A percentile compares a stretch with the other conserved stretches of the same genome.
phyloP scores from a whole-genome alignment of 108 stramenopile genomes.

The Discostella stelligeroides region DNA sequence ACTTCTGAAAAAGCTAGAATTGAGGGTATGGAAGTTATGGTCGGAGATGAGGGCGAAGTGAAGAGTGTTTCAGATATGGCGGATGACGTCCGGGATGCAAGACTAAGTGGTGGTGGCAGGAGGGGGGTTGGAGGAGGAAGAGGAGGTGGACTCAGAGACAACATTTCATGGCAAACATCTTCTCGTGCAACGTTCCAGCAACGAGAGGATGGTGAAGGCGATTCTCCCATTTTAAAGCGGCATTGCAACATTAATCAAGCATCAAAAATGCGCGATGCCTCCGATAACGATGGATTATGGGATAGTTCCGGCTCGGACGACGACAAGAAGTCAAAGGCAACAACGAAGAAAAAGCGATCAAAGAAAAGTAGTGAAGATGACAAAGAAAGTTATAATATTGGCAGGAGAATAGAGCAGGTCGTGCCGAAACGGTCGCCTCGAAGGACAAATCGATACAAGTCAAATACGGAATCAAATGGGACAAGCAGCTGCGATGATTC shows the following conservation, averaged over 20 bases:
- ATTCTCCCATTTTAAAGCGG: slow-evolving; percentile 6
- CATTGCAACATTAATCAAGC: background rate
- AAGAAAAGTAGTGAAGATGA: background rate
- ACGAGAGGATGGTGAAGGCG: slow-evolving; percentile 19
- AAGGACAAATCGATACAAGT: slow-evolving; percentile 16
- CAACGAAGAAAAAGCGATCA: too few species aligned
- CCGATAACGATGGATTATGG: slow-evolving; percentile 47
- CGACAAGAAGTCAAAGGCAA: background rate
- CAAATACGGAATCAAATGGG: background rate
- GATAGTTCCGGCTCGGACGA: slow-evolving; percentile 37
- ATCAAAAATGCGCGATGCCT: slow-evolving; percentile 2
- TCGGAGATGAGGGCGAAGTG: slow-evolving; percentile 9
- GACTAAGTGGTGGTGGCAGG: background rate
- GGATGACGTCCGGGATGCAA: background rate
- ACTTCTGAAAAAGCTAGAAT: slow-evolving; percentile 14
- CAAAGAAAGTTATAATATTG: slow-evolving; percentile 10
- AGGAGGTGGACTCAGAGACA: background rate
- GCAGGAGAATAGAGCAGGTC: slow-evolving; percentile 7
- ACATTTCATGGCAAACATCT: background rate
- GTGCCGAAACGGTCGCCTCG: slow-evolving; percentile 3
- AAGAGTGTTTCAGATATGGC: slow-evolving; percentile 36
- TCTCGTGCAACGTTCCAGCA: slow-evolving; percentile 5
- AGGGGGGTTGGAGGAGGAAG: slow-evolving; percentile 6
- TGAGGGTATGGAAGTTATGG: slow-evolving; percentile 22
- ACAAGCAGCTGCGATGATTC: slow-evolving; percentile 11